Evolutionary conservation across 345 rosid species (phyloP).

Genomic region (Brassica rapa): DNA sequence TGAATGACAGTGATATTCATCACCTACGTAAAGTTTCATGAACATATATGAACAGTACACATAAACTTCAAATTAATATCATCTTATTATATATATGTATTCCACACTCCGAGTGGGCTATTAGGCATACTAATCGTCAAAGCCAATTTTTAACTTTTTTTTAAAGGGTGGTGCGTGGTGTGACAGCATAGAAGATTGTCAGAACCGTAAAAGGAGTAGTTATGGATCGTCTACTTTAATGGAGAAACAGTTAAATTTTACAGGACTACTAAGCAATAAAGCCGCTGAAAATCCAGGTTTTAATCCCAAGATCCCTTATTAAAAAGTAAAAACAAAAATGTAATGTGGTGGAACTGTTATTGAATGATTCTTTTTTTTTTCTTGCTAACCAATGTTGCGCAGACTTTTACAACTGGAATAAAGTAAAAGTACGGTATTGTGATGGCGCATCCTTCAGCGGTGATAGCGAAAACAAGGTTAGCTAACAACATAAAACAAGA

Average conservation of each 20-base stretch:
- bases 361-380: background rate
- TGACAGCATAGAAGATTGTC: slow-evolving; percentile 2
- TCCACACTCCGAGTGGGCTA: background rate
- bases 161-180: background rate
- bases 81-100: too few species aligned
- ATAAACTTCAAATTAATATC: background rate
- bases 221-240: background rate
- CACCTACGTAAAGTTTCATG: background rate
- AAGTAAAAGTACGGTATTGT: background rate
- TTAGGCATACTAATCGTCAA: background rate
- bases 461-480: slow-evolving; percentile 2
- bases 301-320: background rate
- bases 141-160: background rate
- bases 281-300: slow-evolving; percentile 3
- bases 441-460: background rate
- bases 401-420: background rate
- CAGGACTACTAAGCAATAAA: background rate
- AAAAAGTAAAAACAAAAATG: background rate
- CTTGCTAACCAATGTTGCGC: background rate
- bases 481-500: background rate
- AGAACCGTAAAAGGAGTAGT: background rate
- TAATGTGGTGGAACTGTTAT: background rate
- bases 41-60: background rate
- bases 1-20: background rate
- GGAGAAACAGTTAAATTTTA: background rate